phyloP scores from a whole-genome alignment of 1,284 basidiomycete genomes.

The Neotropicomus parvogracilis region DNA sequence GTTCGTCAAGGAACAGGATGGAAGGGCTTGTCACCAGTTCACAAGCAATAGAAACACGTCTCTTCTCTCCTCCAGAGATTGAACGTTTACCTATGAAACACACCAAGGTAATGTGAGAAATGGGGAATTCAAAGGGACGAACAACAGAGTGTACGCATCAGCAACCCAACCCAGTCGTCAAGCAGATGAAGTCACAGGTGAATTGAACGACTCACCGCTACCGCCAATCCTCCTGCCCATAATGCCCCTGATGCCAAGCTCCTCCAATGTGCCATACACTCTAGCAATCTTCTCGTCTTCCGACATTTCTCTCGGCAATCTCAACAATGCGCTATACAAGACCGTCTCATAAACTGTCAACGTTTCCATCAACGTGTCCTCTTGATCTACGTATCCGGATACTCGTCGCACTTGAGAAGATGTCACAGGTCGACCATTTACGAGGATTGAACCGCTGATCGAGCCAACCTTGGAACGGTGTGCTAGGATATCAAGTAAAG shows the following conservation, averaged over 20 bases:
- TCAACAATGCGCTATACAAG: conserved; percentile 85
- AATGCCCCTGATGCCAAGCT: conserved; percentile 90
- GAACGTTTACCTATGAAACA: conserved; percentile 64
- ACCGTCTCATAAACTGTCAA: conserved; percentile 98
- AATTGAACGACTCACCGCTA: conserved; percentile 49
- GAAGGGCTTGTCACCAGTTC: conserved; percentile 95
- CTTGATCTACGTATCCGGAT: conserved; percentile 95
- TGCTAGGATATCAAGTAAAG: conserved; percentile 93
- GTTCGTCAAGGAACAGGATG: conserved; percentile 95
- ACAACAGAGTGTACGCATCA: neutral
- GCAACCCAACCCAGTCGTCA: neutral
- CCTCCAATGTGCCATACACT: conserved; percentile 94
- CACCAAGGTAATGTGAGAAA: neutral
- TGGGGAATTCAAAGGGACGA: too few relatives aligned
- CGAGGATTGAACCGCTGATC: conserved; percentile 72
- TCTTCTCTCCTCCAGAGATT: conserved; percentile 95
- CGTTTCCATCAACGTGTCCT: conserved; percentile 95
- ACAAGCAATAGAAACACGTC: conserved; percentile 95
- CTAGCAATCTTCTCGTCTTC: conserved; percentile 90
- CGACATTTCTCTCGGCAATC: conserved; percentile 93
- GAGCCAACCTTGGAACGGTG: conserved; percentile 81
- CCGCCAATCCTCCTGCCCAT: conserved; percentile 89
- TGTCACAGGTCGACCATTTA: conserved; percentile 81
- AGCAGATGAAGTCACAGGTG: neutral
- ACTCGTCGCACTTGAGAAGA: conserved; percentile 80